A percentile compares a stretch with the other conserved stretches of the same genome.
phyloP scores from a whole-genome alignment of 352 stramenopile genomes.

The Albugo laibachii region DNA sequence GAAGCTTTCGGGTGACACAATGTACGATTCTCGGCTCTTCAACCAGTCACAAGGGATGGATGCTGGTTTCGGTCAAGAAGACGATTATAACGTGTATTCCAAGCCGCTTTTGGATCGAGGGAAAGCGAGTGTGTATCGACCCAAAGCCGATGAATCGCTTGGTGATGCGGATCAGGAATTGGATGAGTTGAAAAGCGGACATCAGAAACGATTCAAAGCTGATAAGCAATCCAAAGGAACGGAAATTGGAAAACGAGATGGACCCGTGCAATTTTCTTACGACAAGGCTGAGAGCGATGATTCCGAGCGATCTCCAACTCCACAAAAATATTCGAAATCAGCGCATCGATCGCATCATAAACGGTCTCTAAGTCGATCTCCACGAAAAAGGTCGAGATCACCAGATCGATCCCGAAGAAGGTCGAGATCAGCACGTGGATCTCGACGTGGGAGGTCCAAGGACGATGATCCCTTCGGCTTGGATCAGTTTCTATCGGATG shows the following conservation, averaged over 20 bases:
- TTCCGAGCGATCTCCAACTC: constrained; percentile 11
- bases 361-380: constrained; percentile 14
- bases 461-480: constrained; percentile 64
- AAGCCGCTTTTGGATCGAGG: constrained; percentile 91
- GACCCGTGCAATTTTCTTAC: constrained; percentile 77
- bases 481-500: constrained; percentile 67
- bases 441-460: constrained; percentile 23
- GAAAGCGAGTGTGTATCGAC: constrained; percentile 77
- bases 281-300: constrained; percentile 25
- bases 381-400: constrained; percentile 4
- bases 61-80: constrained; percentile 91
- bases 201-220: constrained; percentile 73
- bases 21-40: constrained; percentile 96
- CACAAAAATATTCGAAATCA: constrained; percentile 1
- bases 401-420: constrained; percentile 14
- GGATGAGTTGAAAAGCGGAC: constrained; percentile 73
- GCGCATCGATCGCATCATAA: background rate
- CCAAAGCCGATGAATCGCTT: constrained; percentile 72
- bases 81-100: constrained; percentile 97
- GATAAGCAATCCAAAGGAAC: constrained; percentile 80
- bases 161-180: constrained; percentile 79
- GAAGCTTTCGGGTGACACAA: constrained; percentile 60
- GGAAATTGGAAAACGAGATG: constrained; percentile 37
- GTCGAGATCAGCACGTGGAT: constrained; percentile 24
- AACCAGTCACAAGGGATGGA: constrained; percentile 94